phyloP scores from a whole-genome alignment of 495 filamentous ascomycete species.

The Lophiotrema nucula region DNA sequence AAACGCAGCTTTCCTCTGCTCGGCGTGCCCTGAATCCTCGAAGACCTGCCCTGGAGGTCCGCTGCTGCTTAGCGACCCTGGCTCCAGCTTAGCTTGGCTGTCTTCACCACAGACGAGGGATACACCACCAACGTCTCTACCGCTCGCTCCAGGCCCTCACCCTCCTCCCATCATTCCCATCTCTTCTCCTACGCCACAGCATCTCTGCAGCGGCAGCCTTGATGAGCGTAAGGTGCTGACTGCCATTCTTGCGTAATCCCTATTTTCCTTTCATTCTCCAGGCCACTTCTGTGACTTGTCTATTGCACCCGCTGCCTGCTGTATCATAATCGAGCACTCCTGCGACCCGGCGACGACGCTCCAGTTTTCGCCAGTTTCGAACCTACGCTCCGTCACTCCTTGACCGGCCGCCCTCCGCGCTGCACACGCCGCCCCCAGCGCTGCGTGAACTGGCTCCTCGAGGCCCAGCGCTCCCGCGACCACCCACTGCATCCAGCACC shows the following conservation, averaged over 20 bases:
- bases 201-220: slow-evolving; percentile 14
- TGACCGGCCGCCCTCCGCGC: slow-evolving; percentile 7
- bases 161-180: neutral
- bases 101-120: too few species aligned
- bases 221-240: too few species aligned
- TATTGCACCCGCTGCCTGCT: slow-evolving; percentile 31
- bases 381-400: slow-evolving; percentile 29
- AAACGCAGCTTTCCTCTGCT: too few species aligned
- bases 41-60: too few species aligned
- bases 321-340: slow-evolving; percentile 30
- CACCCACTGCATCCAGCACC: slow-evolving; percentile 2
- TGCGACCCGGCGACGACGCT: slow-evolving; percentile 13
- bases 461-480: slow-evolving; percentile 2
- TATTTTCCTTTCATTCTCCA: slow-evolving; percentile 29
- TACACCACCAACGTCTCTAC: too few species aligned
- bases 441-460: too few species aligned
- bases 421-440: too few species aligned
- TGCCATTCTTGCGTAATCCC: slow-evolving; percentile 28
- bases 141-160: slow-evolving; percentile 5
- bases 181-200: slow-evolving; percentile 3
- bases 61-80: too few species aligned
- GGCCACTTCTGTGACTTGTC: slow-evolving; percentile 26
- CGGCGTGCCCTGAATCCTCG: neutral
- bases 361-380: too few species aligned
- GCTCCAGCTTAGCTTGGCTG: too few species aligned